These are phyloP conservation scores for Boletus rufocinnamomeus DNA, from an alignment of 768 basidiomycete genomes.

Conservation along the genomic window DNA sequence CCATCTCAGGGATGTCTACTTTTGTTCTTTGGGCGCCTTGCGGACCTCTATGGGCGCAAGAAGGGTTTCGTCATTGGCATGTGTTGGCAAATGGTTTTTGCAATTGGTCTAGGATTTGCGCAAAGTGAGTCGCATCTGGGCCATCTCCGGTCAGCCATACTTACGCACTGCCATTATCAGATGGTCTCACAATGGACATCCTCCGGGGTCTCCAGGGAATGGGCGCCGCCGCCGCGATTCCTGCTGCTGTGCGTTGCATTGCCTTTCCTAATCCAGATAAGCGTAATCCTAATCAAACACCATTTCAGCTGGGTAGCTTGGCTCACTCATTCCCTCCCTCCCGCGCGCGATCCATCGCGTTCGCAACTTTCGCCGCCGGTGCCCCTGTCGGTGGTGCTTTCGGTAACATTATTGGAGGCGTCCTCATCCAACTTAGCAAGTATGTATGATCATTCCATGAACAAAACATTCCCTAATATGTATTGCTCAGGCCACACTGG, in stretches of 20 bases:
- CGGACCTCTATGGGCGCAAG: conserved; percentile 79
- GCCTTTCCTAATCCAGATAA: not conserved
- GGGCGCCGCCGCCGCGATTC: conserved; percentile 76
- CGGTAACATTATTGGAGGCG: conserved; percentile 71
- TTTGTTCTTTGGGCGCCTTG: conserved; percentile 74
- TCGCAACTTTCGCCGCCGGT: conserved; percentile 83
- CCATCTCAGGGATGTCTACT: conserved; percentile 72
- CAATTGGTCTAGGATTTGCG: conserved; percentile 66
- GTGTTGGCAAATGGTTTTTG: conserved; percentile 51
- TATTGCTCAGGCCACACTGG: conserved; percentile 50
- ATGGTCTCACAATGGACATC: conserved; percentile 61
- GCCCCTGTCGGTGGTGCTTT: conserved; percentile 79
- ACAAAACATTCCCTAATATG: not conserved
- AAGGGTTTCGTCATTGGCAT: conserved; percentile 65
- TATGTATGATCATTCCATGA: conserved; percentile 22
- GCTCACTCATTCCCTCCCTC: conserved; percentile 76
- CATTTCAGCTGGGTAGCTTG: conserved; percentile 69
- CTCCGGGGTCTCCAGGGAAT: conserved; percentile 79
- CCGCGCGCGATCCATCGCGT: conserved; percentile 68
- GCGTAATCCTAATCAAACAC: not conserved
- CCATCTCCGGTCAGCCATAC: too few species aligned
- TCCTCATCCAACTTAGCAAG: conserved; percentile 57
- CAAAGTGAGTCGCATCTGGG: conserved; percentile 47
- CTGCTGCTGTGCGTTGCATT: conserved; percentile 56
- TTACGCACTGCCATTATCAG: conserved; percentile 34